phyloP scores from a whole-genome alignment of 2,329 filamentous ascomycete species.

The Drechslerella dactyloides region DNA sequence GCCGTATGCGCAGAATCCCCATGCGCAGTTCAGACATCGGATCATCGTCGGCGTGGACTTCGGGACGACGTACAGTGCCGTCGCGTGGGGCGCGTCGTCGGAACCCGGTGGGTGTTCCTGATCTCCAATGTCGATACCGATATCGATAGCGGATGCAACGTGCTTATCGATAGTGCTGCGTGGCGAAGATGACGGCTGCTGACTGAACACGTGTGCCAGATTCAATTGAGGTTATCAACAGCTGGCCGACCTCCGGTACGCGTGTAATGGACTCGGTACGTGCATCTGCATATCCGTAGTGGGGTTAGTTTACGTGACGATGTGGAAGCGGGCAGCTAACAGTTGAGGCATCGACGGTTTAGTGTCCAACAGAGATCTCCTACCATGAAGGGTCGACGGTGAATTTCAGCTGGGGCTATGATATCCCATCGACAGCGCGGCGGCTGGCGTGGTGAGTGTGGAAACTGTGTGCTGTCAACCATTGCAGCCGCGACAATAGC shows the following conservation, averaged over 20 bases:
- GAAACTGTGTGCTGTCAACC: conserved; percentile 13
- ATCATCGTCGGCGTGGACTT: conserved; percentile 53
- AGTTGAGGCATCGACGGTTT: background rate
- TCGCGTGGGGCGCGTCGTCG: conserved; percentile 52
- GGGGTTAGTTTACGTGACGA: background rate
- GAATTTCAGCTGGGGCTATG: conserved; percentile 53
- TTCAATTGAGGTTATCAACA: conserved; percentile 52
- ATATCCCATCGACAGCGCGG: conserved; percentile 50
- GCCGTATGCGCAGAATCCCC: conserved; percentile 33
- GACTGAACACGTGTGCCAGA: conserved; percentile 10
- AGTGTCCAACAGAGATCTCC: conserved; percentile 52
- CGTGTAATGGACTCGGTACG: conserved; percentile 51
- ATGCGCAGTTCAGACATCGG: conserved; percentile 38
- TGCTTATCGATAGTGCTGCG: background rate
- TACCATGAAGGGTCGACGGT: conserved; percentile 51
- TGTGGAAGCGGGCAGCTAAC: background rate
- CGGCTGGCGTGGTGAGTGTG: conserved; percentile 50
- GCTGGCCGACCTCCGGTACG: conserved; percentile 52
- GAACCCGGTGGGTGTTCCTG: conserved; percentile 37
- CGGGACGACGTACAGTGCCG: conserved; percentile 52
- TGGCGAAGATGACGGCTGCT: background rate
- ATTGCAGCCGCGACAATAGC: background rate
- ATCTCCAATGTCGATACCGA: too few species aligned
- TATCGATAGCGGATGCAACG: background rate
- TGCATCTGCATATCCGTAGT: background rate